Conservation (phyloP, 257 asterid genomes). For the Penstemon davidsonii region DNA sequence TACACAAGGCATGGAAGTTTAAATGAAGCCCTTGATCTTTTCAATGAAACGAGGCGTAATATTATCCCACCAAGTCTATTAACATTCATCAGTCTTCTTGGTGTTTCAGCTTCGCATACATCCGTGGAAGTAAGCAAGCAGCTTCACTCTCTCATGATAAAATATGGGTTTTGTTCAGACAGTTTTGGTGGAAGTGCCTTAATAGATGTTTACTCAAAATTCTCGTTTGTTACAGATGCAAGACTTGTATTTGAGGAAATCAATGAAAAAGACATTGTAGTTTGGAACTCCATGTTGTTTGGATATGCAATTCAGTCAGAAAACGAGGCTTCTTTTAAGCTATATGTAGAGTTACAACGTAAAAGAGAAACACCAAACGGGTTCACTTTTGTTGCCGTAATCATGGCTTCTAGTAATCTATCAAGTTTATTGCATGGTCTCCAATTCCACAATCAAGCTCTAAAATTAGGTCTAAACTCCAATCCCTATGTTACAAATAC, state of each 20-base stretch:
- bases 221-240: slow-evolving; percentile 32
- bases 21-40: slow-evolving; percentile 37
- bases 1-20: slow-evolving; percentile 35
- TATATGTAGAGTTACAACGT: slow-evolving; percentile 34
- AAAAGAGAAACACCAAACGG: slow-evolving; percentile 31
- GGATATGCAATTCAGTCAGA: slow-evolving; percentile 36
- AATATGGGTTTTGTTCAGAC: slow-evolving; percentile 35
- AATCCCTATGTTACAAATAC: slow-evolving; percentile 41
- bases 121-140: slow-evolving; percentile 35
- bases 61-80: slow-evolving; percentile 32
- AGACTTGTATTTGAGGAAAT: slow-evolving; percentile 43
- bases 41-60: slow-evolving; percentile 40
- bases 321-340: slow-evolving; percentile 42
- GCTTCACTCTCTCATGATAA: slow-evolving; percentile 43
- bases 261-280: slow-evolving; percentile 40
- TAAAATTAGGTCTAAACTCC: slow-evolving; percentile 37
- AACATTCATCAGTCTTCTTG: slow-evolving; percentile 48
- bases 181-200: slow-evolving; percentile 43
- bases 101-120: slow-evolving; percentile 34
- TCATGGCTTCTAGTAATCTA: slow-evolving; percentile 35
- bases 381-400: slow-evolving; percentile 40
- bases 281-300: slow-evolving; percentile 52
- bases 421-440: slow-evolving; percentile 38
- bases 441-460: slow-evolving; percentile 46
- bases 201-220: slow-evolving; percentile 43